Base-by-base conservation (phyloP, 108 stramenopile species). In the Conticribra weissflogii region DNA sequence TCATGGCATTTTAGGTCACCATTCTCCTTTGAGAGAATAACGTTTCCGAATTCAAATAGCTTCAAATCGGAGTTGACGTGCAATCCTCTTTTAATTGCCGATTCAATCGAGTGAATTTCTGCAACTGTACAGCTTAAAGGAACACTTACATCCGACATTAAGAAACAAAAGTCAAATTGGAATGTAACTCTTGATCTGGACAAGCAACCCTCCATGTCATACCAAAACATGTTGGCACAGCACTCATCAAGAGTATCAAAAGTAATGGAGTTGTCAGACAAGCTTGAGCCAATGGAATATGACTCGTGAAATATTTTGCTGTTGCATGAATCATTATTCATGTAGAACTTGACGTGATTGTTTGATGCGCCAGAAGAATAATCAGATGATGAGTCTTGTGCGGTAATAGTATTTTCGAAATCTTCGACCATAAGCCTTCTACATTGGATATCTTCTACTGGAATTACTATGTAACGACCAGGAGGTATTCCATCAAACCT, bases 171-270 rank as follows among this genome's bases (percentile, higher is more conserved):
- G 21, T 64, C 63, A 52, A 64, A 64, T 18, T 64, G 50, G 32
- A 64, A 64, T 14, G 63, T 27, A 52, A 64, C 17, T 21, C 50
- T 28, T 5, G 64, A 65, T 30, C 64, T 65, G 12, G 28, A 29
- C 2, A 53, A 54, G 49, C 64, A 65, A 17, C 64, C 64, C 16
- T 52, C 52, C 22, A 53, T 65, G 30, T 65, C 64, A 53, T 36
- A 18, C 32, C 50, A 65, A 31, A 65, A 51, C 64, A 65, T 52
- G 17, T 65, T 54, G 4, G 52, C 64, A 18, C 64, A 65, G 1
- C 64, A 69, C 48, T 69, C 68, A 23, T 69, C 68, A 28, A 69
- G 47, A 28, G 68, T 57, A n/a, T 69, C 68, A 59, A 69, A 69
- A 47, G 25, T 36, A 54, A 27, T 30, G 44, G 27, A 19, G 14